Conservation (phyloP, 495 filamentous ascomycete species). For the Arthonia radiata region DNA sequence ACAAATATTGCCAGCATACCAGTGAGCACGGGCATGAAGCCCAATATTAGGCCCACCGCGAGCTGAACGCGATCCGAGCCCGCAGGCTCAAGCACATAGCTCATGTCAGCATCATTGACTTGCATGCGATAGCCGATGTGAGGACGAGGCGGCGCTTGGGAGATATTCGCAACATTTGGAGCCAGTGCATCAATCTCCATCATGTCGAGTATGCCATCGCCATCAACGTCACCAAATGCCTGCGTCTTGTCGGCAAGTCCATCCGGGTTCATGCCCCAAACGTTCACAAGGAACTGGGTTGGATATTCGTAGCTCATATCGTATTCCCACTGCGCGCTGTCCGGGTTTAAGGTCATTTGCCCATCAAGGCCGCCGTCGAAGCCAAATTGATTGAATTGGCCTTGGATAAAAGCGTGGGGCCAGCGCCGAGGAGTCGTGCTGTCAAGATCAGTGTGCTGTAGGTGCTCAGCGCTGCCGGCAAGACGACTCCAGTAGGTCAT, state of each 20-base stretch:
- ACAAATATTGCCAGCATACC: conserved; percentile 26
- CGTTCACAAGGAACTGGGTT: conserved; percentile 34
- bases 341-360: conserved; percentile 24
- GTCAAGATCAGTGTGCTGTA: conserved; percentile 34
- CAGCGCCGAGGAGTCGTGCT: conserved; percentile 20
- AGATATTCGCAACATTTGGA: conserved; percentile 33
- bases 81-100: conserved; percentile 25
- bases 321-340: conserved; percentile 31
- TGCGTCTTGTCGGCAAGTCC: conserved; percentile 34
- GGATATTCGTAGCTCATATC: conserved; percentile 43
- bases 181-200: conserved; percentile 35
- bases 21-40: conserved; percentile 25
- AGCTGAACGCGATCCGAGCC: conserved; percentile 34
- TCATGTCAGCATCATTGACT: conserved; percentile 28
- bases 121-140: conserved; percentile 30
- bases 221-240: conserved; percentile 35
- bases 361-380: conserved; percentile 39
- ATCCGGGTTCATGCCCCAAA: conserved; percentile 44
- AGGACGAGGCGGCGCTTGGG: conserved; percentile 25
- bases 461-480: conserved; percentile 36
- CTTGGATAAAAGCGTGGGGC: conserved; percentile 41
- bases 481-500: conserved; percentile 44
- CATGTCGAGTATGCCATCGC: conserved; percentile 34
- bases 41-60: conserved; percentile 30
- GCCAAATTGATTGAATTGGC: conserved; percentile 41